Evolutionary conservation across 176 grass and related monocot species (phyloP).

Genomic region (Avena sativa): DNA sequence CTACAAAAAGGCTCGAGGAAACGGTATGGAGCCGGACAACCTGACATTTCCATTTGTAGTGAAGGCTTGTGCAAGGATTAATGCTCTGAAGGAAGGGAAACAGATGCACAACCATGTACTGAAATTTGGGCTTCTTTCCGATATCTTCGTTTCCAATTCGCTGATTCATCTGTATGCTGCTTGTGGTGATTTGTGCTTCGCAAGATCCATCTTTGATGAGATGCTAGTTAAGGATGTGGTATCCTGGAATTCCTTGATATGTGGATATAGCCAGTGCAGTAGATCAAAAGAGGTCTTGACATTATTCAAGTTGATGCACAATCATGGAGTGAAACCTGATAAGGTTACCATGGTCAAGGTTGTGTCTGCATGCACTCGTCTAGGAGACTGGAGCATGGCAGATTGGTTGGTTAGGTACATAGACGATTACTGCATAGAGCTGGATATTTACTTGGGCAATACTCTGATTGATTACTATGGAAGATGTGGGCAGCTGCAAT

Average conservation of each 20-base stretch:
- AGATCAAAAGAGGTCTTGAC: constrained; percentile 34
- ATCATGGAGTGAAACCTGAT: constrained; percentile 53
- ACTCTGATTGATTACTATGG: constrained; percentile 60
- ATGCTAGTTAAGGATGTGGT: constrained; percentile 57
- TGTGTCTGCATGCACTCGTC: constrained; percentile 57
- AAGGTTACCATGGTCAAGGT: constrained; percentile 63
- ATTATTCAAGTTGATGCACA: constrained; percentile 46
- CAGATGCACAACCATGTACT: constrained; percentile 49
- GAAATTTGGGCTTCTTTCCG: constrained; percentile 49
- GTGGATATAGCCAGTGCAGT: constrained; percentile 44
- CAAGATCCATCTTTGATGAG: constrained; percentile 54
- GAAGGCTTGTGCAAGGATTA: constrained; percentile 48
- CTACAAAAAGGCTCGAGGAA: constrained; percentile 46
- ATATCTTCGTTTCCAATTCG: constrained; percentile 57
- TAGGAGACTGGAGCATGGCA: constrained; percentile 57
- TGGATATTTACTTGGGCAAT: constrained; percentile 66
- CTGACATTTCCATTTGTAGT: constrained; percentile 56
- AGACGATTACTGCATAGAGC: constrained; percentile 49
- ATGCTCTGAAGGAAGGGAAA: constrained; percentile 37
- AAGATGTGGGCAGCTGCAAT: constrained; percentile 40
- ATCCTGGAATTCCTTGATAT: constrained; percentile 65
- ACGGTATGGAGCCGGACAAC: constrained; percentile 52
- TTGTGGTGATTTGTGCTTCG: constrained; percentile 46
- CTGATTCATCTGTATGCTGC: constrained; percentile 51
- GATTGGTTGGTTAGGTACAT: constrained; percentile 54